Base-by-base conservation (phyloP, 2,329 filamentous ascomycete genomes). In the Neodidymelliopsis sp. region DNA sequence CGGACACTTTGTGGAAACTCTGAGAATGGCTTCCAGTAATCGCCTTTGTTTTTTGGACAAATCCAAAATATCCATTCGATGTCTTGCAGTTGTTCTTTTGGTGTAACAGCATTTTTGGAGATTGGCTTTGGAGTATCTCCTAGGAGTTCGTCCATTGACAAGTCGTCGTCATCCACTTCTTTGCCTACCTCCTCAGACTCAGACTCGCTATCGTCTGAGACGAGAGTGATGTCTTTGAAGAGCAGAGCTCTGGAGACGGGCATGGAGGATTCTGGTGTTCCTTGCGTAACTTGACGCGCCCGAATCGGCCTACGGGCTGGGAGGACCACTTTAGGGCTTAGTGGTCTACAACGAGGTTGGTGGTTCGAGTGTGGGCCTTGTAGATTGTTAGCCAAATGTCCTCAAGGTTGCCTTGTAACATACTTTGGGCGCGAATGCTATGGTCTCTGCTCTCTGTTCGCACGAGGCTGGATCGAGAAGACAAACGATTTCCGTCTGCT, bases 1-100 rank as follows among this genome's bases (percentile, higher is more conserved):
- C 15, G 20, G 10, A 28, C 12, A 7, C 13, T 10, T 7, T 2
- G 5, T 7, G 29, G 22, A 6, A 42, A 34, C 1, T 33, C 22
- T 2, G 39, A 15, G 1, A 42, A 8, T 1, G 22, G 22, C 2
- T 15, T 24, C 29, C 39, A 34, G 22, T 27, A 20, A n/a, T n/a
- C n/a, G 15, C 29, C 39, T 6, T 15, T 16, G 6, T 34, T 23
- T 4, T n/a, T 6, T 2, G 5, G 15, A 33, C 27, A 22, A 12
- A 34, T 27, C 39, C 39, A 42, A 12, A 42, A 42, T 4, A 22
- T 23, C 29, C 39, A 42, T 2, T 34, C 29, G 22, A 42, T 34
- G 3, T 22, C 19, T 13, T 23, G 5, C 6, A 19, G 9, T 6
- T 25, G 28, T 11, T 8, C 10, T 24, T 9, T 12, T 11, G 18